Evolutionary conservation across 441 rosid species (phyloP), one percentile per base, ranked within the genome.

Genomic region (Biscutella auriculata): DNA sequence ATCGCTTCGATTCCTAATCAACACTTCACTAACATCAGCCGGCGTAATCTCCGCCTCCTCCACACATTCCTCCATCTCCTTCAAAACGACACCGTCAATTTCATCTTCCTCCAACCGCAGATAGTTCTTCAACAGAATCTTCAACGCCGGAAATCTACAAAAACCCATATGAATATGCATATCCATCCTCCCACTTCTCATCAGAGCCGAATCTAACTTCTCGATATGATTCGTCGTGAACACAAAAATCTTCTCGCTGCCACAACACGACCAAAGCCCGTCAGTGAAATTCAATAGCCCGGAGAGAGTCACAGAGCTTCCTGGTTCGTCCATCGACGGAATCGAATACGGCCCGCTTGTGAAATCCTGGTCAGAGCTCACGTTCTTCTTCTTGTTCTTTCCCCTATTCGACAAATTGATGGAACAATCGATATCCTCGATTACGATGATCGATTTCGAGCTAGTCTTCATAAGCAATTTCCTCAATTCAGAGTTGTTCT

Each of bases 191-290:
- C 98, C 96, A 67, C 96, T 76, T 39, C 98, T 73, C 39, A 86
- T 62, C 78, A 92, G 63, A 57, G 96, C 98, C 3, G 86, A 78
- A 50, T 92, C 98, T 9, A 88, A 78, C 71, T 80, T 84, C 62
- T 92, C 95, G 1, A 84, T 66, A 72, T 88, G 95, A 71, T 92
- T 92, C 0, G 98, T 92, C 0, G 98, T 92, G 68, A 92, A 88
- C 53, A 92, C 89, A 32, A 92, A 85, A 54, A 88, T 84, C 80
- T 77, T 81, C 77, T 92, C 98, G 41, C 94, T 84, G 2, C 96
- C 98, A 55, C 98, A 85, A 48, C 98, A 88, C 7, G 98, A 88
- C 96, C 98, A 92, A 39, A 92, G 67, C 63, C 96, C 98, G 13
- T 91, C 95, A 1, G 95, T 88, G 53, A 91, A 91, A 71, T 91